Evolutionary conservation across 2,329 filamentous ascomycete genomes (phyloP), one percentile per base, ranked within the genome.

Genomic region (Beauveria sp.): DNA sequence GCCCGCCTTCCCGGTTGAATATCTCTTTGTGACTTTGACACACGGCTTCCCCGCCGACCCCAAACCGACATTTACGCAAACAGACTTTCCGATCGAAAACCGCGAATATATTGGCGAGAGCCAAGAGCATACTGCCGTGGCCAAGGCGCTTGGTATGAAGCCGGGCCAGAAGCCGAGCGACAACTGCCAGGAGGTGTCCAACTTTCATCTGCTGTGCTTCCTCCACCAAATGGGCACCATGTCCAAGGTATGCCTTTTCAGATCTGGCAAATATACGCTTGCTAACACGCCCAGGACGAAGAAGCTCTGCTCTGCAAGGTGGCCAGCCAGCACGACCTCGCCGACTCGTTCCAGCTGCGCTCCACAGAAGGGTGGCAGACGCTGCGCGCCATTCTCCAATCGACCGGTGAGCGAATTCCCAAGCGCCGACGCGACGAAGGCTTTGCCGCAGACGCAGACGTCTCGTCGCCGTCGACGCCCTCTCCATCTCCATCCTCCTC

Each of bases 141-240:
- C 87, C 66, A 83, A 89, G 70, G 83, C 88, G 61, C 81, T 97
- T 57, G 86, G 88, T 64, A 80, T 86, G 12, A 78, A 76, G 52
- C 77, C 79, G 20, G 81, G 81, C 46, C 85, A 85, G 64, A 84
- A 87, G 61, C 77, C 84, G 18, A 82, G 79, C 59, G 78, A 85
- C 64, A 85, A 84, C 16, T 83, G 88, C 34, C 79, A 86, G 43
- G 85, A 86, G 26, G 81, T 96, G 14, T 96, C 93, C 7, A 93
- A 98, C 75, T 99, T 99, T 74, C 95, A 99, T 72, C 81, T 98
- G 18, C 81, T 99, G n/a, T 89, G 86, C 74, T 98, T 91, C 75
- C 80, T 99, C 63, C 88, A 90, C 70, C 83, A 84, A 49, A 85
- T 96, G 76, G 87, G 86, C 47, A 86, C 96, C 45, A 80, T 99